Evolutionary conservation across 768 basidiomycete species (phyloP).

Genomic region (Tricholoma matsutake): DNA sequence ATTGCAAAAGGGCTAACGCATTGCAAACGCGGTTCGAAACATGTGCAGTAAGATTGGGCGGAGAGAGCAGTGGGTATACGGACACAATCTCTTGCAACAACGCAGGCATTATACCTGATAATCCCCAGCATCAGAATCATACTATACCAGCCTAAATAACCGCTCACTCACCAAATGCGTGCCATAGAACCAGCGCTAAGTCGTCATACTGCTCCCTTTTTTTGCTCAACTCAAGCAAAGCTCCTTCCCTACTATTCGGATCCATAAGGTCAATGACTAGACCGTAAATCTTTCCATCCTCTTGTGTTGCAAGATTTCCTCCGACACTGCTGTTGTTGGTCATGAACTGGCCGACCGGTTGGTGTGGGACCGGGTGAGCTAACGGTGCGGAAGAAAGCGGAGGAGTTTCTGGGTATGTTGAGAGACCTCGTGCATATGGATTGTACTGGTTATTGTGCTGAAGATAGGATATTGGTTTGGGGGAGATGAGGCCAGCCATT

Average conservation of each 20-base stretch:
- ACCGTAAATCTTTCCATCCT: slow-evolving; percentile 78
- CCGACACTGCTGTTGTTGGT: slow-evolving; percentile 20
- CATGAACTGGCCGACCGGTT: slow-evolving; percentile 40
- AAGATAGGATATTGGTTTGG: slow-evolving; percentile 60
- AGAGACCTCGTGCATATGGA: slow-evolving; percentile 53
- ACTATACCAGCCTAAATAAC: slow-evolving; percentile 13
- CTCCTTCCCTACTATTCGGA: slow-evolving; percentile 79
- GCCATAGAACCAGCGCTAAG: slow-evolving; percentile 96
- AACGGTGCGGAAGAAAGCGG: slow-evolving; percentile 51
- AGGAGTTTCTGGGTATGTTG: slow-evolving; percentile 62
- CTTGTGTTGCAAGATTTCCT: slow-evolving; percentile 39
- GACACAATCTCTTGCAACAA: slow-evolving; percentile 97
- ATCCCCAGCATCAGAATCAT: neutral
- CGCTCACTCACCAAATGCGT: slow-evolving; percentile 84
- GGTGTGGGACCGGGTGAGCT: slow-evolving; percentile 55
- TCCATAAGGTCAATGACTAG: slow-evolving; percentile 88
- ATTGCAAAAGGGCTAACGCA: slow-evolving; percentile 94
- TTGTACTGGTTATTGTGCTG: slow-evolving; percentile 61
- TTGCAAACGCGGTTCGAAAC: slow-evolving; percentile 99
- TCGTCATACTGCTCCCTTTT: slow-evolving; percentile 99
- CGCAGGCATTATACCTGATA: slow-evolving; percentile 92
- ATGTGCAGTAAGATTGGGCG: slow-evolving; percentile 94
- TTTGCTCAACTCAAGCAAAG: slow-evolving; percentile 94
- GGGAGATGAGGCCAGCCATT: slow-evolving; percentile 65
- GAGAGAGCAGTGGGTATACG: slow-evolving; percentile 93